These are phyloP conservation scores for Pulveroboletus sp. DNA, from an alignment of 768 basidiomycete genomes.

Conservation along the genomic window DNA sequence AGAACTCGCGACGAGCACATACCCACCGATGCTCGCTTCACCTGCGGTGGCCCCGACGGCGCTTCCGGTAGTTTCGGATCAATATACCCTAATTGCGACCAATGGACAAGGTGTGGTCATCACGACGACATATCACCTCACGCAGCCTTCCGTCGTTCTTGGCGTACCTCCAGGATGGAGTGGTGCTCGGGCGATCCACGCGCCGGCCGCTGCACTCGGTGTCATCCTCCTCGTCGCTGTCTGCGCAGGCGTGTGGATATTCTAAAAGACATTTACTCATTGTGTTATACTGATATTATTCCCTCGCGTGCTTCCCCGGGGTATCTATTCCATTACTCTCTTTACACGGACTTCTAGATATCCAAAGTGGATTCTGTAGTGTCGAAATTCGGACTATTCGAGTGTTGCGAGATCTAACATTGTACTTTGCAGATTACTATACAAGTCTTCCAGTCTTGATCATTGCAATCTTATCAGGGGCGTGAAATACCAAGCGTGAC, in stretches of 20 bases:
- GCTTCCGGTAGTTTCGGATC: slow-evolving; percentile 53
- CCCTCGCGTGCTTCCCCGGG: neutral
- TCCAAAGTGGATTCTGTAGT: neutral
- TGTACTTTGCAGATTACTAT: too few relatives aligned
- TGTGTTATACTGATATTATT: too few relatives aligned
- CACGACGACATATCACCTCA: slow-evolving; percentile 52
- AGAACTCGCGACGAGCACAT: slow-evolving; percentile 72
- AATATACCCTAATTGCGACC: slow-evolving; percentile 58
- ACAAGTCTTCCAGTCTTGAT: too few relatives aligned
- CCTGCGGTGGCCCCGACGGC: slow-evolving; percentile 46
- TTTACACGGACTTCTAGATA: too few relatives aligned
- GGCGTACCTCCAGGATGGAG: slow-evolving; percentile 66
- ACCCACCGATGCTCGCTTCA: slow-evolving; percentile 53
- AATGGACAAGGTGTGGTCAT: slow-evolving; percentile 49
- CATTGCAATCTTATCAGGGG: too few relatives aligned
- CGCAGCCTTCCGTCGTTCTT: slow-evolving; percentile 48
- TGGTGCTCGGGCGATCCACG: slow-evolving; percentile 9
- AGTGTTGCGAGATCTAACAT: too few relatives aligned
- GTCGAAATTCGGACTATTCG: too few relatives aligned
- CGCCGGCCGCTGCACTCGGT: slow-evolving; percentile 10
- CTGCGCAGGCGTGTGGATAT: slow-evolving; percentile 13
- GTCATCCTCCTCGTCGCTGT: slow-evolving; percentile 10
- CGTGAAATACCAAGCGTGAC: too few relatives aligned
- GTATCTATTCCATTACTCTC: neutral
- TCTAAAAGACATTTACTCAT: slow-evolving; percentile 6